Evolutionary conservation across 2,329 filamentous ascomycete species (phyloP).

Genomic region (Daldinia eschscholtzii): DNA sequence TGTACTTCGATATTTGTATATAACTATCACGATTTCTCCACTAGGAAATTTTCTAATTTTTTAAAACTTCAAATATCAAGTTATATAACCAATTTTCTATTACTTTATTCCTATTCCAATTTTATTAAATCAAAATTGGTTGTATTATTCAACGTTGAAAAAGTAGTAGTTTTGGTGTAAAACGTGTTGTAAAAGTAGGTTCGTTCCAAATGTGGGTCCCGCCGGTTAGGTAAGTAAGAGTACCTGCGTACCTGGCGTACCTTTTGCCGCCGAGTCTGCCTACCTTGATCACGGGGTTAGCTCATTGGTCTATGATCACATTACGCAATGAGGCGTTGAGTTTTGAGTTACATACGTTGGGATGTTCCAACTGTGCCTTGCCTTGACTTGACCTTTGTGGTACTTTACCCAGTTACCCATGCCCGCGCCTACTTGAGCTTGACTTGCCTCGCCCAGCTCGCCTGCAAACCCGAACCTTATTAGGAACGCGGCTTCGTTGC

Average conservation of each 20-base stretch:
- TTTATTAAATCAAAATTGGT: too few species aligned
- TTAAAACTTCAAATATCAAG: too few species aligned
- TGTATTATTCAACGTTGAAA: too few species aligned
- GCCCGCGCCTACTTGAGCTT: neutral
- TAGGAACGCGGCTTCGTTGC: constrained; percentile 25
- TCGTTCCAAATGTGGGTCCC: too few species aligned
- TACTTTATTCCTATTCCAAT: too few species aligned
- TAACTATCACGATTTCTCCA: too few species aligned
- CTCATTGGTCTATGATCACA: constrained; percentile 31
- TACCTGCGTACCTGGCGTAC: neutral
- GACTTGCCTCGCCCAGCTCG: constrained; percentile 24
- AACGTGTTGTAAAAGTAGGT: too few species aligned
- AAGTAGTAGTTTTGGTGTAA: too few species aligned
- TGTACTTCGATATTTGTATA: too few species aligned
- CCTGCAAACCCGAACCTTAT: constrained; percentile 36
- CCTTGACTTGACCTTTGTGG: constrained; percentile 9
- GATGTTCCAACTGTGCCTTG: constrained; percentile 28
- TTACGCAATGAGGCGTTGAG: constrained; percentile 41
- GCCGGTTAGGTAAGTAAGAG: too few species aligned
- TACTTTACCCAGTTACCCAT: constrained; percentile 4
- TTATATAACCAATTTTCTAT: too few species aligned
- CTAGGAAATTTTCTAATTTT: too few species aligned
- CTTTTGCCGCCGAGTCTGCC: constrained; percentile 8
- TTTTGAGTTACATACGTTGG: constrained; percentile 35
- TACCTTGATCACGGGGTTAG: constrained; percentile 17